phyloP scores from a whole-genome alignment of 257 asterid genomes.

The Oldenlandia corymbosa region DNA sequence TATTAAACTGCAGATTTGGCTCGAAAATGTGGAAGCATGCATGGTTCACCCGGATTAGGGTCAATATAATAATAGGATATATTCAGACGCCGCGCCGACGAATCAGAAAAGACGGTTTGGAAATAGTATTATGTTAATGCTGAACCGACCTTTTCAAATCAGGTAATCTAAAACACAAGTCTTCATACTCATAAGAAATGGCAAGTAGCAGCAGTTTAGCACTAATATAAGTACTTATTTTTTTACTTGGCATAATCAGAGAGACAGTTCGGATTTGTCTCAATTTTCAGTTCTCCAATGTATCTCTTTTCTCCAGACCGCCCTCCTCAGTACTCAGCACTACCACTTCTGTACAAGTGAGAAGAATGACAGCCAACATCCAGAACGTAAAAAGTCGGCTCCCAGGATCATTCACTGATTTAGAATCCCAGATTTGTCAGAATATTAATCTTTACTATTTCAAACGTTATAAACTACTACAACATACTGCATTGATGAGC shows the following conservation, averaged over 20 bases:
- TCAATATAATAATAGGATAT: conserved; percentile 6
- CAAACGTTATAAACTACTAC: too few relatives aligned
- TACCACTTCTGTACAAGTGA: conserved; percentile 29
- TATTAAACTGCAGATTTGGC: neutral
- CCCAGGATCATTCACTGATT: neutral
- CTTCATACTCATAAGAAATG: conserved; percentile 2
- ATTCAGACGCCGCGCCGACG: conserved; percentile 33
- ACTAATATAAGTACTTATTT: too few relatives aligned
- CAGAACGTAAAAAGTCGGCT: conserved; percentile 50
- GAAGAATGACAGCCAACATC: conserved; percentile 44
- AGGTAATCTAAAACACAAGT: conserved; percentile 41
- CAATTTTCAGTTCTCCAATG: conserved; percentile 4
- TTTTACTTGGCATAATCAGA: too few relatives aligned
- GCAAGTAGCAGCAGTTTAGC: too few relatives aligned
- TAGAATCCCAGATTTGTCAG: conserved; percentile 6
- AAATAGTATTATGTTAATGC: conserved; percentile 1
- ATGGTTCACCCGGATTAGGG: too few relatives aligned
- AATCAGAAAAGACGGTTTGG: conserved; percentile 40
- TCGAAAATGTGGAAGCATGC: neutral
- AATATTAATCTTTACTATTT: too few relatives aligned
- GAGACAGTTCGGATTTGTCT: conserved; percentile 24
- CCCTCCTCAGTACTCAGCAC: neutral
- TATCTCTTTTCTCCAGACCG: conserved; percentile 29
- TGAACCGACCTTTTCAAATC: conserved; percentile 34
- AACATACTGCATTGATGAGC: too few relatives aligned